Conservation (phyloP, 2,329 filamentous ascomycete species). For the Trichophyton rubrum region DNA sequence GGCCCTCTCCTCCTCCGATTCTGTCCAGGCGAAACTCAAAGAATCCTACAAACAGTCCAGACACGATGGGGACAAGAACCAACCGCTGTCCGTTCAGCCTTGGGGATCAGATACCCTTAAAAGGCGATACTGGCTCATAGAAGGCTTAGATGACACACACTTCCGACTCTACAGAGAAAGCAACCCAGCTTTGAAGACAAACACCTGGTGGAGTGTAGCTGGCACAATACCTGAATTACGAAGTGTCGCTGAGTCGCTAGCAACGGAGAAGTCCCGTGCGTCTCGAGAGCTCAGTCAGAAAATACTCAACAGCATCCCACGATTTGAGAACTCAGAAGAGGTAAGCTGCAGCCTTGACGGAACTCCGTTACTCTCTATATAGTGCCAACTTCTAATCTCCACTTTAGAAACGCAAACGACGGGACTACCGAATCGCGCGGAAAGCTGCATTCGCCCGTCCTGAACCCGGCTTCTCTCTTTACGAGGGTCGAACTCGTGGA, state of each 20-base stretch:
- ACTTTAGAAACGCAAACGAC: slow-evolving; percentile 70
- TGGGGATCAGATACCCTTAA: slow-evolving; percentile 87
- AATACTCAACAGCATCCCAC: slow-evolving; percentile 66
- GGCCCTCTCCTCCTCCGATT: slow-evolving; percentile 79
- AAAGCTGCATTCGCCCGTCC: slow-evolving; percentile 80
- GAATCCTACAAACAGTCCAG: slow-evolving; percentile 79
- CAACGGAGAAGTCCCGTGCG: slow-evolving; percentile 66
- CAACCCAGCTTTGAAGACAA: slow-evolving; percentile 59
- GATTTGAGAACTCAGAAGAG: slow-evolving; percentile 88
- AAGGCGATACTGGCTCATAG: slow-evolving; percentile 83
- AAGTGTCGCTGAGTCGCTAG: slow-evolving; percentile 61
- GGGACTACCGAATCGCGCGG: slow-evolving; percentile 77
- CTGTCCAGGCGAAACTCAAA: slow-evolving; percentile 67
- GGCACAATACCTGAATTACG: slow-evolving; percentile 79
- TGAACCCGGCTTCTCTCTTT: slow-evolving; percentile 80
- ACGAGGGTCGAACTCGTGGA: slow-evolving; percentile 89
- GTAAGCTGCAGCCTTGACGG: slow-evolving; percentile 36
- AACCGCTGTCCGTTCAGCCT: slow-evolving; percentile 75
- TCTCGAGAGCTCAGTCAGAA: slow-evolving; percentile 65
- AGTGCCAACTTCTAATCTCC: not conserved
- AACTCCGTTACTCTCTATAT: not conserved
- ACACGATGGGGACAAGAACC: slow-evolving; percentile 65
- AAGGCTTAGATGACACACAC: slow-evolving; percentile 84
- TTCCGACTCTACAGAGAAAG: slow-evolving; percentile 92
- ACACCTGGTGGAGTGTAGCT: slow-evolving; percentile 87